Base-by-base conservation (phyloP, 2,329 filamentous ascomycete genomes). In the Daldinia sp. region DNA sequence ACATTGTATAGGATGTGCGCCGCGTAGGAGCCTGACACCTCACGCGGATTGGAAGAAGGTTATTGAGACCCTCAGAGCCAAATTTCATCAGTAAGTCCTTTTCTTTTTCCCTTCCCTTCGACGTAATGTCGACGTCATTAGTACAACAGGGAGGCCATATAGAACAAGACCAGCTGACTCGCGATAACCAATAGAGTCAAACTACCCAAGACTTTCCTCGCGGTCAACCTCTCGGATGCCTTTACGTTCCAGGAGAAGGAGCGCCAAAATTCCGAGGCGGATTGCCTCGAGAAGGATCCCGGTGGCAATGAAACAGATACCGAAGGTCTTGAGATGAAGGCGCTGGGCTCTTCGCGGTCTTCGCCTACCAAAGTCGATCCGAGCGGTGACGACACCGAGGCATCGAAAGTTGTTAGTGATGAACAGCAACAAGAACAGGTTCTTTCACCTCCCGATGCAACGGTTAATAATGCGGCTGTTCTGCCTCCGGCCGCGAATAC, bases 1-100 rank as follows among this genome's bases (percentile, higher is more conserved):
- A 75, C 96, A 99, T 79, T 97, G 94, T 79, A 99, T 99, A 75
- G 94, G 95, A 44, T 97, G 93, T 78, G 93, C 95, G 6, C 94
- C 93, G n/a, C 87, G 94, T 70, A 87, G 96, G 69, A 97, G 93
- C 77, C 83, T 99, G 75, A 98, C 95, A 2, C 88, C 93, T 2
- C 97, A 99, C 81, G 90, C 90, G 41, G 93, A 99, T 79, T 99
- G 96, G 95, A 95, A 97, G 81, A 89, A 95, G 75, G 93, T 99
- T n/a, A 93, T 99, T 73, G 94, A 97, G 81, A 98, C 94, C 1
- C 83, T 99, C 71, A 89, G 94, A 72, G 95, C 93, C 56, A 98
- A 97, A 76, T 98, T 99, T 78, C 93, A 97, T 77, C 94, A 94
- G 92, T 95, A 86, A 83, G 91, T 85, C 48, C 85, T 63, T n/a